Evolutionary conservation across 1,139 yeast genomes (phyloP), one percentile per base, ranked within the genome.

Genomic region (Yamadazyma triangularis): DNA sequence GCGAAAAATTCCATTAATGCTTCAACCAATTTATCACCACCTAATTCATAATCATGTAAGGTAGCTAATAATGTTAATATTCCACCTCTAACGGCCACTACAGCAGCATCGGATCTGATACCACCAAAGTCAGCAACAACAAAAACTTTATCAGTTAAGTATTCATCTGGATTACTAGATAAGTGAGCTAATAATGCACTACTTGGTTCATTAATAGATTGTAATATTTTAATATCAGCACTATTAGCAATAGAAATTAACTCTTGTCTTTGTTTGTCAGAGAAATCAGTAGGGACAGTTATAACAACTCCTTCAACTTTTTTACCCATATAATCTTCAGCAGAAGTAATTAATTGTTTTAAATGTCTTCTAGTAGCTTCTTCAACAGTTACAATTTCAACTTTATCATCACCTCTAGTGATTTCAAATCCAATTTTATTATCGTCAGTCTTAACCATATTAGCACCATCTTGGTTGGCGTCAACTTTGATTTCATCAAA

Each of bases 71-170:
- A 71, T 36, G 98, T 91, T 64, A 86, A 74, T 42, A 89, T 77
- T 50, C 98, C 98, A 41, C 95, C 95, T 70, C 97, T 82, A 39
- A 82, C 86, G 28, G 96, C 78, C 51, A 91, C 70, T 32, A 93
- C 91, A 35, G 98, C 96, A 41, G 91, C 96, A 56, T 91, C 98
- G 25, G 95, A 82, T 65, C 98, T 79, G 48, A 88, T 75, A 56
- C 96, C 97, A 58, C 98, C 99, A 52, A 91, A 85, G 61, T 91
- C 98, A 31, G 95, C 94, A 47, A 93, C 96, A 33, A 86, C 93
- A 49, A 82, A 87, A 38, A 86, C 67, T 64, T 81, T 85, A 61
- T 91, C 96, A 46, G 78, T 65, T 34, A 59, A 56, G 45, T 78
- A 65, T 45, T 70, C 66, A 48, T 73, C 77, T 34, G 76, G 81